Evolutionary conservation across 768 basidiomycete species (phyloP), one percentile per base, ranked within the genome.

Genomic region (Mycena leptocephala): DNA sequence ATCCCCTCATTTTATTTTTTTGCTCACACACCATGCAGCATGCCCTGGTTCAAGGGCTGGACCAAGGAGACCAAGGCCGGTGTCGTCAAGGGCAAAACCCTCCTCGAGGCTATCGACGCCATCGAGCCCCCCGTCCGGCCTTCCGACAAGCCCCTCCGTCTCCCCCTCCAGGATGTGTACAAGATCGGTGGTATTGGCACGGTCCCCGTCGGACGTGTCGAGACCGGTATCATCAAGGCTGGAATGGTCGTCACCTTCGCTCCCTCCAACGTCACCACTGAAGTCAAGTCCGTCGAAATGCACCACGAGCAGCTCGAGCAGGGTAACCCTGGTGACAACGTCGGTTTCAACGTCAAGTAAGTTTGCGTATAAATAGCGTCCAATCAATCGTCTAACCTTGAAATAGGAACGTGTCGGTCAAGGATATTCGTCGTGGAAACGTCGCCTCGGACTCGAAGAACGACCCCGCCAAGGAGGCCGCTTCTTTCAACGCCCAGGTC

Each of bases 201-300:
- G 82, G 98, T 99, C 84, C 98, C 98, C 86, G 98, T 99, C 89
- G 98, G 98, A 87, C 98, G 98, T 96, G 98, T 99, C 82, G 98
- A 99, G 92, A 99, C 98, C 84, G 98, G 98, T 94, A 85, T 96
- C 88, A 99, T 99, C 93, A 98, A 98, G 92, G 96, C 97, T 83
- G 98, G 98, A 87, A 99, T 99, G 98, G 91, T 99, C 82, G 98
- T 98, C 87, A 93, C 89, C 85, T 99, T 99, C 86, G 98, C 98
- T 80, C 98, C 98, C 76, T 87, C 97, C 78, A 97, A 97, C 90
- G 98, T 99, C 84, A 99, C 97, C 88, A 99, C 98, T 90, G 98
- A 99, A 96, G 98, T 99, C 92, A 99, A 99, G 94, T 99, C 98
- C 82, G 97, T 98, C 87, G 97, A 99, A 90, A 99, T 99, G 98